Conservation (phyloP, 345 rosid species). For the Eucalyptus polybractea region DNA sequence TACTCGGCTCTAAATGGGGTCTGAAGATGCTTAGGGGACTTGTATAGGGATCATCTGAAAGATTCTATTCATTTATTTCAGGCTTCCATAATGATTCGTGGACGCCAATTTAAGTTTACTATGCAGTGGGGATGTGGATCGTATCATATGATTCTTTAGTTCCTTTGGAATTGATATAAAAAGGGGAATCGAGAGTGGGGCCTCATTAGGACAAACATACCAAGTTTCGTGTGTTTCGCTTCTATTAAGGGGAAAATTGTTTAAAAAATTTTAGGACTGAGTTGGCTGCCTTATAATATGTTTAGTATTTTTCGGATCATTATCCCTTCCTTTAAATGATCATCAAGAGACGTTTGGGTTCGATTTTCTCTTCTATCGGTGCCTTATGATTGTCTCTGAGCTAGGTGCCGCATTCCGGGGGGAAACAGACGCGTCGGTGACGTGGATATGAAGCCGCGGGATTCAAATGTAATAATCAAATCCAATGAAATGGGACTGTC, state of each 20-base stretch:
- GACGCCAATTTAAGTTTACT: not conserved
- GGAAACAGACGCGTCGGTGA: too few species aligned
- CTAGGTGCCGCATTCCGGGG: not conserved
- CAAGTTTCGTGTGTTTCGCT: not conserved
- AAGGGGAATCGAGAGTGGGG: not conserved
- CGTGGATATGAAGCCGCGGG: not conserved
- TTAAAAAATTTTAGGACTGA: not conserved
- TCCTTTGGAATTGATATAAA: not conserved
- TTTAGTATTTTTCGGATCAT: too few species aligned
- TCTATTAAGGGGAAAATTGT: not conserved
- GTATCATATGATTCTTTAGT: not conserved
- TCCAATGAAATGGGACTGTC: not conserved
- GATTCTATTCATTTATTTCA: constrained; percentile 6
- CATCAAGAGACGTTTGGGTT: not conserved
- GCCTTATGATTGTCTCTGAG: not conserved
- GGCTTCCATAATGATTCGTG: constrained; percentile 7
- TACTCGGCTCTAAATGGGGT: not conserved
- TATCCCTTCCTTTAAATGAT: not conserved
- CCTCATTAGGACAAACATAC: not conserved
- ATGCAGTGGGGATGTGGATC: not conserved
- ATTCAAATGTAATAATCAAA: not conserved
- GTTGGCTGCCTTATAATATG: too few species aligned
- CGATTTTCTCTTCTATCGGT: not conserved
- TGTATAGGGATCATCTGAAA: constrained; percentile 5
- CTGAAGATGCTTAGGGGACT: constrained; percentile 2